Conservation (phyloP, 2,329 filamentous ascomycete genomes). For the Davidsoniella eucalypti region DNA sequence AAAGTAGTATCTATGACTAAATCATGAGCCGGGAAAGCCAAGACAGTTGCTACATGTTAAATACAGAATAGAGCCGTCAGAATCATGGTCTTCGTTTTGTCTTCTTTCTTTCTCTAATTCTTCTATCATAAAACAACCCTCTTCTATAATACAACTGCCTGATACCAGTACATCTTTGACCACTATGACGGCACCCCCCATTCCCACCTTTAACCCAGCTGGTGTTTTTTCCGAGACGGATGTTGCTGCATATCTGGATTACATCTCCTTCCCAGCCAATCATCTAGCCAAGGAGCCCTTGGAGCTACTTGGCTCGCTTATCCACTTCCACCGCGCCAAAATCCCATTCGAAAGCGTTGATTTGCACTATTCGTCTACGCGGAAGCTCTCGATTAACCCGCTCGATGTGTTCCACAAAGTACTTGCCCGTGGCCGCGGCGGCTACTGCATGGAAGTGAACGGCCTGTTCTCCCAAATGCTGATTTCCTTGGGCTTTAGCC, state of each 20-base stretch:
- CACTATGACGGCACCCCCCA: not conserved
- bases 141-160: no score
- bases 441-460: conserved; percentile 38
- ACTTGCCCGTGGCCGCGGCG: conserved; percentile 27
- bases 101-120: no score
- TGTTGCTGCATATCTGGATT: conserved; percentile 18
- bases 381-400: conserved; percentile 23
- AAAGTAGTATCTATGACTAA: no score
- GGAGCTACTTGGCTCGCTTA: conserved; percentile 19
- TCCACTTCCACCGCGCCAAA: conserved; percentile 27
- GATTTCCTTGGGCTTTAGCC: conserved; percentile 29
- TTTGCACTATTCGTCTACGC: conserved; percentile 31
- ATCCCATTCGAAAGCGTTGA: conserved; percentile 39
- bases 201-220: not conserved
- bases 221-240: conserved; percentile 15
- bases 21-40: no score
- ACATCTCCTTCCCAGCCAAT: conserved; percentile 17
- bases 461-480: conserved; percentile 30
- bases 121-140: no score
- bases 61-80: no score
- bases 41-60: no score
- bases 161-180: not conserved
- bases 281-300: conserved; percentile 13
- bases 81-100: no score
- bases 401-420: conserved; percentile 29